Percentiles rank a stretch among this genome's conserved stretches.
phyloP scores from a whole-genome alignment of 345 rosid species.

The Nephelium lappaceum region DNA sequence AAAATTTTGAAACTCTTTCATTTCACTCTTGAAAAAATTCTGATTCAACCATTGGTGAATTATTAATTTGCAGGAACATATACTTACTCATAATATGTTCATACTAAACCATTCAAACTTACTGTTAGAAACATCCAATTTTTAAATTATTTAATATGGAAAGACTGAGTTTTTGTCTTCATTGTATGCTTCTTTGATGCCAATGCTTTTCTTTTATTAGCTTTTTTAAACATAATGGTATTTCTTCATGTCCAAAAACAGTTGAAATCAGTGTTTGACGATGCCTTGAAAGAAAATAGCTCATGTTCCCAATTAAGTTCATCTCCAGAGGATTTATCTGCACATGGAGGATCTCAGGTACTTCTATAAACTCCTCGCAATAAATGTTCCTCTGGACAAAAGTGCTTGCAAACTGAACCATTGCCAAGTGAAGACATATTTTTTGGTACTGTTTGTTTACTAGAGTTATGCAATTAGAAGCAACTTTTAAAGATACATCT shows the following conservation, averaged over 20 bases:
- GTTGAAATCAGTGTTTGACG: slow-evolving; percentile 49
- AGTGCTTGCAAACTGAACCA: background rate
- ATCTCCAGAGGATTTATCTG: slow-evolving; percentile 46
- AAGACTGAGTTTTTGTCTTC: background rate
- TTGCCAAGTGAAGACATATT: background rate
- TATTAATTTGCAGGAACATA: background rate
- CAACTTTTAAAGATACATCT: background rate
- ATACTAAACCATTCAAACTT: background rate
- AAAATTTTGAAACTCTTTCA: background rate
- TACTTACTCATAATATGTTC: background rate
- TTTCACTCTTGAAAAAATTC: background rate
- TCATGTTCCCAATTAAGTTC: slow-evolving; percentile 30
- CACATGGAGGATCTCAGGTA: slow-evolving; percentile 48
- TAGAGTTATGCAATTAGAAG: background rate
- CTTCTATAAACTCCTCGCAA: slow-evolving; percentile 8
- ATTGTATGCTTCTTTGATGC: background rate
- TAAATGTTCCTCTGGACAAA: background rate
- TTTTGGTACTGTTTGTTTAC: background rate
- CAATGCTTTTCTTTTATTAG: background rate
- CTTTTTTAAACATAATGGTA: slow-evolving; percentile 4
- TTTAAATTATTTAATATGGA: background rate
- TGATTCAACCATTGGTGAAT: background rate
- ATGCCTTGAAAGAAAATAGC: slow-evolving; percentile 35
- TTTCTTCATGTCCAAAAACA: slow-evolving; percentile 30
- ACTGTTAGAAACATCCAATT: background rate